phyloP scores from a whole-genome alignment of 495 filamentous ascomycete genomes.

The Trichocladium uniseriatum region DNA sequence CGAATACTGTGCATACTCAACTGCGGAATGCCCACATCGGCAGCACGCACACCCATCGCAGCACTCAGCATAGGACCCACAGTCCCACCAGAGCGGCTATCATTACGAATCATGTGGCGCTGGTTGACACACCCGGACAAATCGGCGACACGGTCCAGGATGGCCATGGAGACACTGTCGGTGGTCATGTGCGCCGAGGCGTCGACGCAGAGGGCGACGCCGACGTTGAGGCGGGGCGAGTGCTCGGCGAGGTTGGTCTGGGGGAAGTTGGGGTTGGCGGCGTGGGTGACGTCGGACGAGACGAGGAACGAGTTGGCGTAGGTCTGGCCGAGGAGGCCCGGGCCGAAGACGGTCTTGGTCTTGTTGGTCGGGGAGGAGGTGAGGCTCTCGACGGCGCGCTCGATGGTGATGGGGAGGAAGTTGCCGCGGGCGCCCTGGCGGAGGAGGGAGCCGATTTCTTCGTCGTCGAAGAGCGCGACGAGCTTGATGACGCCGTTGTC shows the following conservation, averaged over 20 bases:
- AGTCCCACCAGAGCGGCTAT: conserved; percentile 77
- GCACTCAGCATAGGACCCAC: conserved; percentile 87
- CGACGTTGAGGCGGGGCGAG: conserved; percentile 80
- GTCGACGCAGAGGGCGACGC: conserved; percentile 75
- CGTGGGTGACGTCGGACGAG: conserved; percentile 88
- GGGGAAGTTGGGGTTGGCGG: conserved; percentile 89
- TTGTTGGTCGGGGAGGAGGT: conserved; percentile 16
- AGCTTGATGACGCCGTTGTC: conserved; percentile 61
- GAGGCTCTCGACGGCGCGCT: conserved; percentile 70
- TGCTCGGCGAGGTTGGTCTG: conserved; percentile 74
- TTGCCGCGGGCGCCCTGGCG: conserved; percentile 86
- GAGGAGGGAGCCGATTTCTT: conserved; percentile 85
- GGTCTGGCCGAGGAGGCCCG: conserved; percentile 68
- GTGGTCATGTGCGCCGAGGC: conserved; percentile 90
- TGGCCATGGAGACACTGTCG: conserved; percentile 67
- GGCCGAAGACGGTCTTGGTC: conserved; percentile 36
- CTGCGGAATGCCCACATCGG: conserved; percentile 88
- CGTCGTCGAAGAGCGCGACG: conserved; percentile 87
- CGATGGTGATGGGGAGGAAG: conserved; percentile 69
- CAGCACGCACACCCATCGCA: conserved; percentile 71
- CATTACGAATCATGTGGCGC: conserved; percentile 92
- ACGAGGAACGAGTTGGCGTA: conserved; percentile 90
- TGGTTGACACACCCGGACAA: conserved; percentile 63
- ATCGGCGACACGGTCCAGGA: conserved; percentile 66
- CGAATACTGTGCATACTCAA: conserved; percentile 92